Percentiles rank a stretch among this genome's conserved stretches.
These are phyloP conservation scores for Trichoderma hamatum DNA, from an alignment of 2,329 filamentous ascomycete species.

Conservation along the genomic window DNA sequence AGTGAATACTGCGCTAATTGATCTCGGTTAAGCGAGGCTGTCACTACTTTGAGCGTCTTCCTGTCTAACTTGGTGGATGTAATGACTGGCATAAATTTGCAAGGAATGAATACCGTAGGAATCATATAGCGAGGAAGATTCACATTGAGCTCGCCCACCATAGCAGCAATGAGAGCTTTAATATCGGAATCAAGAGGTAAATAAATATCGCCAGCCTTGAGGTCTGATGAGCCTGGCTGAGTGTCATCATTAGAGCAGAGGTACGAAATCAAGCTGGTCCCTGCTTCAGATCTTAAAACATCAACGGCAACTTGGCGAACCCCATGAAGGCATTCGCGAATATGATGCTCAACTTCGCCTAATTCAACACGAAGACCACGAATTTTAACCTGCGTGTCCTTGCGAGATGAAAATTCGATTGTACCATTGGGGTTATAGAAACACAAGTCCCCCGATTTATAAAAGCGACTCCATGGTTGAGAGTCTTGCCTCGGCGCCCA, in stretches of 20 bases:
- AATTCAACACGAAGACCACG: conserved; percentile 61
- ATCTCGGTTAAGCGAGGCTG: neutral
- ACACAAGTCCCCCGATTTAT: conserved; percentile 54
- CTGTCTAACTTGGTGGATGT: conserved; percentile 25
- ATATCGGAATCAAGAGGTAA: conserved; percentile 1
- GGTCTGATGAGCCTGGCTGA: neutral
- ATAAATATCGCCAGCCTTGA: conserved; percentile 3
- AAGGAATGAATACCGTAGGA: conserved; percentile 45
- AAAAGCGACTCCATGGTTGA: conserved; percentile 34
- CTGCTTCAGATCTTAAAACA: conserved; percentile 8
- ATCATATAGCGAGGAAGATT: conserved; percentile 45
- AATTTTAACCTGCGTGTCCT: conserved; percentile 61
- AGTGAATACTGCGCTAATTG: neutral
- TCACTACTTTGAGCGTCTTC: conserved; percentile 1
- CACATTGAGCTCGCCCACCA: neutral
- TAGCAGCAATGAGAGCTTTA: conserved; percentile 1
- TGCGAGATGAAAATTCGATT: conserved; percentile 52
- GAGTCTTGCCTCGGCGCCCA: conserved; percentile 7
- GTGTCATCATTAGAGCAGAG: conserved; percentile 11
- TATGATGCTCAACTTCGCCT: conserved; percentile 32
- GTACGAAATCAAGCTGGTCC: conserved; percentile 13
- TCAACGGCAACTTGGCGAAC: conserved; percentile 23
- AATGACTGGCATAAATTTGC: conserved; percentile 42
- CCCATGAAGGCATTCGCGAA: conserved; percentile 11
- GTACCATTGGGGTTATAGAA: conserved; percentile 45